A percentile compares a stretch with the other conserved stretches of the same genome.
phyloP scores from a whole-genome alignment of 1,284 basidiomycete species.

The Porphyrellus sp. region DNA sequence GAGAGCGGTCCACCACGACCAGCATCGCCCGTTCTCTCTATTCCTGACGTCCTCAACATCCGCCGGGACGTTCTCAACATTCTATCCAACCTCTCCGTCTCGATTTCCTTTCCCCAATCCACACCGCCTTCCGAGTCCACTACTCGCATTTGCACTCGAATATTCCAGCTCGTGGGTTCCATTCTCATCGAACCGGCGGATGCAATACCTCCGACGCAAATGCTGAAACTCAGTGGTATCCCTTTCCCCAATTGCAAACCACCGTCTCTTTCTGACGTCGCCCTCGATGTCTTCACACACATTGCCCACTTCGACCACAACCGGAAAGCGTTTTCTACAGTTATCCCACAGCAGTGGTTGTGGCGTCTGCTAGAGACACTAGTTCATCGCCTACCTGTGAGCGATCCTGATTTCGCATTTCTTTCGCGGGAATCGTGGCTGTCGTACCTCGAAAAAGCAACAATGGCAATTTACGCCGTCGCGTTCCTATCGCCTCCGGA shows the following conservation, averaged over 20 bases:
- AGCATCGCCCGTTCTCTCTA: slow-evolving; percentile 55
- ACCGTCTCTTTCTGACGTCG: slow-evolving; percentile 66
- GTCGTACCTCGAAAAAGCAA: slow-evolving; percentile 74
- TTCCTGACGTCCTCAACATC: slow-evolving; percentile 68
- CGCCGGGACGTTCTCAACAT: slow-evolving; percentile 79
- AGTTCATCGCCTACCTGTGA: slow-evolving; percentile 78
- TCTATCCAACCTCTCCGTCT: slow-evolving; percentile 62
- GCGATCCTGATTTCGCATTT: slow-evolving; percentile 74
- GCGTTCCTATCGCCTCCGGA: slow-evolving; percentile 78
- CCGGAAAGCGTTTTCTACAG: slow-evolving; percentile 66
- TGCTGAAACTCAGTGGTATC: slow-evolving; percentile 50
- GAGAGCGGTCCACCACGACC: slow-evolving; percentile 45
- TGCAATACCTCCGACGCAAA: slow-evolving; percentile 59
- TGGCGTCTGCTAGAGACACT: slow-evolving; percentile 67
- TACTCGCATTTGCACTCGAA: slow-evolving; percentile 47
- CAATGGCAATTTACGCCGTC: slow-evolving; percentile 82
- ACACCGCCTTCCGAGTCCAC: slow-evolving; percentile 38
- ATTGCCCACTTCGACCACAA: slow-evolving; percentile 78
- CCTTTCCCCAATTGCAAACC: slow-evolving; percentile 46
- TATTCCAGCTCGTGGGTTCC: slow-evolving; percentile 71
- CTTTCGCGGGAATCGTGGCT: slow-evolving; percentile 67
- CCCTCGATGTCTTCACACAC: slow-evolving; percentile 81
- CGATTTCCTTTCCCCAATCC: slow-evolving; percentile 46
- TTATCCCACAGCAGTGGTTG: slow-evolving; percentile 57
- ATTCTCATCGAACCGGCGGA: slow-evolving; percentile 72